phyloP scores from a whole-genome alignment of 768 basidiomycete species.

The Tylopilus sp. region DNA sequence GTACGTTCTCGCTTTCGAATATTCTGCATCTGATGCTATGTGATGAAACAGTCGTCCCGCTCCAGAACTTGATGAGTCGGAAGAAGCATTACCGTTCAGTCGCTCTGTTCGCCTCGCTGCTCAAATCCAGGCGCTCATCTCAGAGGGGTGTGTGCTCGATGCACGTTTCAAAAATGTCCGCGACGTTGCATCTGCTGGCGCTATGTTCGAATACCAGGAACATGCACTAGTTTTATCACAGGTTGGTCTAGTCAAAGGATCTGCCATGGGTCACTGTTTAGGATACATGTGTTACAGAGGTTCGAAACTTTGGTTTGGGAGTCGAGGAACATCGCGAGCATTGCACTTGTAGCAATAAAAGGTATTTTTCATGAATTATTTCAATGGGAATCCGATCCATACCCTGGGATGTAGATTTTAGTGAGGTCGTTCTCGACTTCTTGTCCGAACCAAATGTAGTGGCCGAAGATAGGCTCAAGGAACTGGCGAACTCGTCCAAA shows the following conservation, averaged over 20 bases:
- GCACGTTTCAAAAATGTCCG: conserved; percentile 13
- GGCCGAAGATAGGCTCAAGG: conserved; percentile 13
- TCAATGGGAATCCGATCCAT: not conserved
- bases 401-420: conserved; percentile 11
- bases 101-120: conserved; percentile 2
- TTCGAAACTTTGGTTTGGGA: conserved; percentile 17
- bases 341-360: conserved; percentile 15
- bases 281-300: conserved; percentile 11
- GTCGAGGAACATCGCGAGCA: conserved; percentile 14
- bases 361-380: not conserved
- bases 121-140: conserved; percentile 10
- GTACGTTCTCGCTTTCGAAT: not conserved
- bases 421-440: conserved; percentile 19
- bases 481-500: conserved; percentile 7
- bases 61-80: not conserved
- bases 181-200: conserved; percentile 1
- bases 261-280: too few species aligned
- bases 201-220: conserved; percentile 9
- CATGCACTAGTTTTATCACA: conserved; percentile 5
- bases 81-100: conserved; percentile 6
- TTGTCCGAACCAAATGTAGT: conserved; percentile 7
- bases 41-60: not conserved
- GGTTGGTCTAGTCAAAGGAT: not conserved
- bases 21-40: not conserved
- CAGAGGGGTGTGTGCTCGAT: conserved; percentile 11